Percentiles rank a stretch among this genome's conserved stretches.
These are phyloP conservation scores for Trichoderma oligosporum DNA, from an alignment of 2,329 filamentous ascomycete species.

Conservation along the genomic window DNA sequence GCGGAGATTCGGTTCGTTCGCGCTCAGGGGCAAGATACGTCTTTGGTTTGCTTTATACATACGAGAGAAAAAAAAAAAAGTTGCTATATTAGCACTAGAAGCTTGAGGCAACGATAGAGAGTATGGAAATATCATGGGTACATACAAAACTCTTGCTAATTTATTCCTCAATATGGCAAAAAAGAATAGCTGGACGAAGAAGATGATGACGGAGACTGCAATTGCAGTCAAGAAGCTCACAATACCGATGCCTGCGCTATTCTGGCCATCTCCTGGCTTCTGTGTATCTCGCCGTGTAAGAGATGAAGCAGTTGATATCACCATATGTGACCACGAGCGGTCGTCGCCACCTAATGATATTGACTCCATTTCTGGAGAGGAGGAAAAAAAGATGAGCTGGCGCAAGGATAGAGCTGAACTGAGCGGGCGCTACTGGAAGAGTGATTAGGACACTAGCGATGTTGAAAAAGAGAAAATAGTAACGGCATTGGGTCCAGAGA, in stretches of 20 bases:
- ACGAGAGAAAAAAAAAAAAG: too few species aligned
- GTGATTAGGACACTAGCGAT: background rate
- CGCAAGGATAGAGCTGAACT: background rate
- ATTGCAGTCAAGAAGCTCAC: slow-evolving; percentile 60
- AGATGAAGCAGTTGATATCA: background rate
- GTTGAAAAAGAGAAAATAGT: background rate
- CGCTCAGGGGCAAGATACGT: slow-evolving; percentile 83
- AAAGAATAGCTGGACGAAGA: slow-evolving; percentile 60
- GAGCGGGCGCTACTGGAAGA: background rate
- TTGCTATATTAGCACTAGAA: background rate
- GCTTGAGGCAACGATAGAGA: too few species aligned
- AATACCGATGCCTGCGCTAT: slow-evolving; percentile 37
- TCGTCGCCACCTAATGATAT: background rate
- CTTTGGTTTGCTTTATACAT: slow-evolving; percentile 78
- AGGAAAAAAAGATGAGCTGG: background rate
- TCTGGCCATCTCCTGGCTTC: slow-evolving; percentile 8
- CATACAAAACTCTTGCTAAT: slow-evolving; percentile 77
- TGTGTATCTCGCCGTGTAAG: slow-evolving; percentile 8
- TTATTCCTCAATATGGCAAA: slow-evolving; percentile 77
- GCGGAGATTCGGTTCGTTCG: slow-evolving; percentile 75
- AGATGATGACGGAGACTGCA: slow-evolving; percentile 58
- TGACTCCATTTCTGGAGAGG: slow-evolving; percentile 8
- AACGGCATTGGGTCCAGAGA: background rate
- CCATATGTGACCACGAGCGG: background rate
- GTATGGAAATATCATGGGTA: slow-evolving; percentile 23